phyloP scores from a whole-genome alignment of 2,329 filamentous ascomycete genomes.

The Beauveria caledonica region DNA sequence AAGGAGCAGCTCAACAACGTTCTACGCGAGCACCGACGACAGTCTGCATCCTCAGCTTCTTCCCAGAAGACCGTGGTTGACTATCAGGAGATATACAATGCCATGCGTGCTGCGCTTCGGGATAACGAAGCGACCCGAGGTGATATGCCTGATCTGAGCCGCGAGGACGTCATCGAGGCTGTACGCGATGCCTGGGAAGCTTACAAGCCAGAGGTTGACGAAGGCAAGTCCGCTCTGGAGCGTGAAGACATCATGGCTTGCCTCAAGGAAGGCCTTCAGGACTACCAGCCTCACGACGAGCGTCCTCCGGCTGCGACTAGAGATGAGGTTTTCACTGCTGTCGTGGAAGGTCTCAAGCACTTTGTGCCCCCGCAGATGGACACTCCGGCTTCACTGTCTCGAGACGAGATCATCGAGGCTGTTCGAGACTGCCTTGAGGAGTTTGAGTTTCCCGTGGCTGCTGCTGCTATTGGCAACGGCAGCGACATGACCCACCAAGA shows the following conservation, averaged over 20 bases:
- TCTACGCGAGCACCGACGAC: conserved; percentile 65
- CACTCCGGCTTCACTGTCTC: conserved; percentile 59
- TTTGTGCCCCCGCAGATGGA: conserved; percentile 68
- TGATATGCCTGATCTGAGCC: conserved; percentile 44
- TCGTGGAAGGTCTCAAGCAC: conserved; percentile 77
- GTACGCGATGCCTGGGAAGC: conserved; percentile 88
- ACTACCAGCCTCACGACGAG: conserved; percentile 54
- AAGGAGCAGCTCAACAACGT: conserved; percentile 76
- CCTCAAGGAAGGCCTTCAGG: conserved; percentile 74
- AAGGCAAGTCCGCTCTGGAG: conserved; percentile 84
- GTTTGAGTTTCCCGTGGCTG: conserved; percentile 64
- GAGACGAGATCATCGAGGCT: conserved; percentile 75
- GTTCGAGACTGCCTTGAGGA: conserved; percentile 83
- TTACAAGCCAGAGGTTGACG: conserved; percentile 87
- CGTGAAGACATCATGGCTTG: conserved; percentile 84
- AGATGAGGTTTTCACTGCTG: conserved; percentile 77
- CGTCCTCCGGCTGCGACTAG: conserved; percentile 56
- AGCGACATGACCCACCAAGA: conserved; percentile 50
- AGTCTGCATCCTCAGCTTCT: conserved; percentile 55
- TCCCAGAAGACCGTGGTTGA: conserved; percentile 57
- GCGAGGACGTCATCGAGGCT: conserved; percentile 78
- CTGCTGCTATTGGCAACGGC: conserved; percentile 42
- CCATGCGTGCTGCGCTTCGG: conserved; percentile 66
- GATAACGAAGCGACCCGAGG: conserved; percentile 44
- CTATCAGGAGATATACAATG: conserved; percentile 78